Base-by-base conservation (phyloP, 73 alveolate genomes). In the Paraurostyla sp. region DNA sequence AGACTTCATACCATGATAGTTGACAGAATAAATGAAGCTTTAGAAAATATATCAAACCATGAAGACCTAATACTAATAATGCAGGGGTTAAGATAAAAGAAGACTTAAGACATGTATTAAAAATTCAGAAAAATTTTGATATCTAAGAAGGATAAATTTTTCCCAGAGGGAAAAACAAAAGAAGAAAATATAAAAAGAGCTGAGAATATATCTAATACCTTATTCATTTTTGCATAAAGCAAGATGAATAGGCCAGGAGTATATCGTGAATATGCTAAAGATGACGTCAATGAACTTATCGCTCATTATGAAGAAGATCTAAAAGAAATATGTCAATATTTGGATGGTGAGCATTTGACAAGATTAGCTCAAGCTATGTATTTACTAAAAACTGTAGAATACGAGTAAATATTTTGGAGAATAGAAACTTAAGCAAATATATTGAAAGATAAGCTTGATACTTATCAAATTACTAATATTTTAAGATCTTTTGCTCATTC, bases 321-420 rank as follows among this genome's bases (percentile, higher is more conserved):
- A 6, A 33, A 35, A 9, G 89, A 78, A 23, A 27, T 11, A 18
- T 20, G 54, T 35, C 1, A 46, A 29, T 3, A 23, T 20, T 45
- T 78, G 6, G 89, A 78, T 35, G 16, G 62, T 36, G 89, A 78
- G 78, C 89, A 78, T 54, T 9, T 78, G 1, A 78, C 89, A 9
- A 50, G 89, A 50, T 11, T 52, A 52, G 76, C 89, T 54, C 20
- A 50, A 78, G 41, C 78, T 7, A 57, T 78, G 62, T 78, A 78
- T 35, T 6, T 78, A 22, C 29, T 78, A 18, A 78, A 78, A 52
- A 78, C 89, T 1, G 50, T 48, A 13, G 59, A 78, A 0, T 78
- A 13, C 42, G 80, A 49, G 20, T 35, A 40, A 7, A 40, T 78
- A 2, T 51, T 23, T 29, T 52, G 76, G 65, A 25, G 89, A 29